phyloP scores from a whole-genome alignment of 2,329 filamentous ascomycete genomes.

The Hypoxylon sp. region DNA sequence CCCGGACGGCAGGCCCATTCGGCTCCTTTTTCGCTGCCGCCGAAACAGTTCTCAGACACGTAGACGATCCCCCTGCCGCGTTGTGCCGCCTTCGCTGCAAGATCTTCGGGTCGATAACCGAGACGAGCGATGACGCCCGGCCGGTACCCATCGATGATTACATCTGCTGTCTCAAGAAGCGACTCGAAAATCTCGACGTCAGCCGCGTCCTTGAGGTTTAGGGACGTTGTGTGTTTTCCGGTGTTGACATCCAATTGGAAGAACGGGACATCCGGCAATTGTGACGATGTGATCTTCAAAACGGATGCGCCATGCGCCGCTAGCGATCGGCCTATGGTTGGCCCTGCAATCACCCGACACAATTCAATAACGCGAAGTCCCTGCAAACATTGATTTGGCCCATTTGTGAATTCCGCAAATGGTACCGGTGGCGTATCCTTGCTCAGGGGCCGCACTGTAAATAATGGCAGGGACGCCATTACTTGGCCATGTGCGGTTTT shows the following conservation, averaged over 20 bases:
- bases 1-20: conserved; percentile 75
- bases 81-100: conserved; percentile 65
- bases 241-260: conserved; percentile 80
- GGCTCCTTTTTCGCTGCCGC: conserved; percentile 63
- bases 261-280: conserved; percentile 77
- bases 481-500: conserved; percentile 66
- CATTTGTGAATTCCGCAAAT: conserved; percentile 53
- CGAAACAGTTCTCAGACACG: conserved; percentile 80
- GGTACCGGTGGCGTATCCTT: conserved; percentile 61
- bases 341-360: conserved; percentile 81
- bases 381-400: conserved; percentile 57
- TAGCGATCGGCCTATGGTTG: conserved; percentile 77
- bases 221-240: conserved; percentile 75
- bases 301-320: conserved; percentile 83
- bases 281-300: conserved; percentile 76
- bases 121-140: conserved; percentile 73
- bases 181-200: conserved; percentile 69
- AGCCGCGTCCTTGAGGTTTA: conserved; percentile 70
- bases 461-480: conserved; percentile 59
- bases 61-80: conserved; percentile 75
- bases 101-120: conserved; percentile 70
- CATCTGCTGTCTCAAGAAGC: conserved; percentile 72
- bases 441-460: conserved; percentile 66
- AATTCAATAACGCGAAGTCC: conserved; percentile 81
- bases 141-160: conserved; percentile 77